phyloP scores from a whole-genome alignment of 2,329 filamentous ascomycete genomes.

The Fusarium nurragi region DNA sequence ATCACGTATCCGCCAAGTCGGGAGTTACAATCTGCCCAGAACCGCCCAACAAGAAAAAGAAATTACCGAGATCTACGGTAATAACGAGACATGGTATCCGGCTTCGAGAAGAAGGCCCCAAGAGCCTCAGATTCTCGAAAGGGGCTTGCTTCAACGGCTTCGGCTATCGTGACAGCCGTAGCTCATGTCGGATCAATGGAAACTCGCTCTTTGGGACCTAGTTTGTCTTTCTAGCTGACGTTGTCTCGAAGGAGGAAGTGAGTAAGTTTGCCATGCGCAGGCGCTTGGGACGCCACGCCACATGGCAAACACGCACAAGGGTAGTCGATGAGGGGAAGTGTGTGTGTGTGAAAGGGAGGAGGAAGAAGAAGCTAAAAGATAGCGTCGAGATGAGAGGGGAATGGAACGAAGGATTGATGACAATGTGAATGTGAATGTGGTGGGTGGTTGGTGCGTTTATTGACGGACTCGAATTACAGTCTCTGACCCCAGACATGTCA shows the following conservation, averaged over 20 bases:
- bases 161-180: slow-evolving; percentile 44
- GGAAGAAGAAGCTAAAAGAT: slow-evolving; percentile 6
- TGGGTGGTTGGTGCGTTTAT: slow-evolving; percentile 15
- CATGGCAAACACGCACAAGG: slow-evolving; percentile 40
- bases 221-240: slow-evolving; percentile 10
- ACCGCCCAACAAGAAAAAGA: not conserved
- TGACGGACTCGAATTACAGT: slow-evolving; percentile 8
- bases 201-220: slow-evolving; percentile 39
- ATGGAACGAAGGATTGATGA: not conserved
- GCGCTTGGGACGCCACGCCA: slow-evolving; percentile 39
- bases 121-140: slow-evolving; percentile 18
- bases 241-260: slow-evolving; percentile 1
- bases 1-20: slow-evolving; percentile 12
- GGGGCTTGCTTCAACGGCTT: slow-evolving; percentile 37
- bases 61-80: slow-evolving; percentile 6
- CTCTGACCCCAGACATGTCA: slow-evolving; percentile 25
- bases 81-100: not conserved
- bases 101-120: slow-evolving; percentile 9
- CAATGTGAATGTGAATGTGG: slow-evolving; percentile 8
- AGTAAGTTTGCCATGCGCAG: not conserved
- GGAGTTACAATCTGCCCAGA: not conserved
- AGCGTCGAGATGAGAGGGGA: not conserved
- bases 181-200: slow-evolving; percentile 39
- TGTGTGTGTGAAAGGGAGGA: not conserved
- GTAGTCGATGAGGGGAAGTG: slow-evolving; percentile 14